phyloP scores from a whole-genome alignment of 371 early-diverging fungal genomes.

The Blastocladiella emersonii region DNA sequence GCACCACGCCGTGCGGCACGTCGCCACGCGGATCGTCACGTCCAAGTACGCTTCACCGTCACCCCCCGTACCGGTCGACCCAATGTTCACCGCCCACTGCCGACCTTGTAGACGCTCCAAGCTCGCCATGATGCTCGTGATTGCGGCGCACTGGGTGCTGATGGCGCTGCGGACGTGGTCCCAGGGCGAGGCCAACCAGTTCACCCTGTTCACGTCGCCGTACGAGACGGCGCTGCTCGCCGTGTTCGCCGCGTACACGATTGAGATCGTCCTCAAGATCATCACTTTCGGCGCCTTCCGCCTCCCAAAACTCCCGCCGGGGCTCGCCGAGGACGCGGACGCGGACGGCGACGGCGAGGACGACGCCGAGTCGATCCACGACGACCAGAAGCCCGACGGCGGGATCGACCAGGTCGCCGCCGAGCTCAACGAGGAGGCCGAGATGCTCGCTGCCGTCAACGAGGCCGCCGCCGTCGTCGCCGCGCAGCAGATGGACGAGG shows the following conservation, averaged over 20 bases:
- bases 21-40: background rate
- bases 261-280: background rate
- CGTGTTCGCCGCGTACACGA: background rate
- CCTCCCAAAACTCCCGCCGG: background rate
- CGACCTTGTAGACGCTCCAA: background rate
- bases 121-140: background rate
- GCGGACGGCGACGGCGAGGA: background rate
- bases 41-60: background rate
- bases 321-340: background rate
- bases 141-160: background rate
- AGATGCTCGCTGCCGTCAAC: too few species aligned
- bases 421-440: too few species aligned
- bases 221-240: background rate
- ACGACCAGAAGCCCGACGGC: too few species aligned
- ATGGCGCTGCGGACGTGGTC: background rate
- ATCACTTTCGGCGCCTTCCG: background rate
- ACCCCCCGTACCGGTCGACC: too few species aligned
- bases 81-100: background rate
- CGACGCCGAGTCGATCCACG: background rate
- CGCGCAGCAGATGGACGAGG: too few species aligned
- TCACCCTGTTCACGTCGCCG: background rate
- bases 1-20: background rate
- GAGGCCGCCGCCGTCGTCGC: too few species aligned
- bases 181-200: background rate
- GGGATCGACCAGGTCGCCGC: too few species aligned